Base-by-base conservation (phyloP, 2,329 filamentous ascomycete genomes). In the Colletotrichum abscissum region DNA sequence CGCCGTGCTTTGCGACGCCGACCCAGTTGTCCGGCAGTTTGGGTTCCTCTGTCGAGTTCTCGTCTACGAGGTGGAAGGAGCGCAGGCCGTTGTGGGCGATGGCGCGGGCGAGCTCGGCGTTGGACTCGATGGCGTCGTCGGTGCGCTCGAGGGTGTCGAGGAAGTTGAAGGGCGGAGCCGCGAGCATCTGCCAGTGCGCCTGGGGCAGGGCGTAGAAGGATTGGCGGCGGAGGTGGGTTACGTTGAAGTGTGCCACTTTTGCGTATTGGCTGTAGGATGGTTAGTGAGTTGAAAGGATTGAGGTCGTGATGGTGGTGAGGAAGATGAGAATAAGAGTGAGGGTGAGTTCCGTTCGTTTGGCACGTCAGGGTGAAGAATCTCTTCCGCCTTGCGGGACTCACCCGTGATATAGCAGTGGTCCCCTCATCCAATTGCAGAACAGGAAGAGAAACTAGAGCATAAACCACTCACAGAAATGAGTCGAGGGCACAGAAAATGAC, bases 131-230 rank as follows among this genome's bases (percentile, higher is more conserved):
- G 57, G 96, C 95, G 69, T 93, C 91, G 79, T 99, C 97, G 14
- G 97, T 90, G 62, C 89, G 89, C 76, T 93, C 90, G 46, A 99
- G 89, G 0, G 92, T 94, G 46, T 95, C 91, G 7, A 97, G 88
- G 66, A 97, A 91, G 71, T 91, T 93, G 85, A 98, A 97, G 0
- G 95, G 96, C 0, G 94, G 92, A 5, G 89, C 89, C 0, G 95
- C 92, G 1, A 99, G 89, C 79, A 97, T 88, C 78, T 93, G 90
- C 92, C 95, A 97, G 81, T 99, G 95, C 1, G 89, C 86, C 72
- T 92, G 91, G 1, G 96, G 95, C 6, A 99, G 88, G 9, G 95
- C 94, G 82, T 98, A 99, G 83, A 99, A 98, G 16, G 95, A 93
- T 82, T 97, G 95, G 33, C 97, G 92, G 26, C 97, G 92, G 22